A percentile compares a stretch with the other conserved stretches of the same genome.
These are phyloP conservation scores for Tetradesmus obliquus DNA, from an alignment of 139 green algal genomes.

Conservation along the genomic window DNA sequence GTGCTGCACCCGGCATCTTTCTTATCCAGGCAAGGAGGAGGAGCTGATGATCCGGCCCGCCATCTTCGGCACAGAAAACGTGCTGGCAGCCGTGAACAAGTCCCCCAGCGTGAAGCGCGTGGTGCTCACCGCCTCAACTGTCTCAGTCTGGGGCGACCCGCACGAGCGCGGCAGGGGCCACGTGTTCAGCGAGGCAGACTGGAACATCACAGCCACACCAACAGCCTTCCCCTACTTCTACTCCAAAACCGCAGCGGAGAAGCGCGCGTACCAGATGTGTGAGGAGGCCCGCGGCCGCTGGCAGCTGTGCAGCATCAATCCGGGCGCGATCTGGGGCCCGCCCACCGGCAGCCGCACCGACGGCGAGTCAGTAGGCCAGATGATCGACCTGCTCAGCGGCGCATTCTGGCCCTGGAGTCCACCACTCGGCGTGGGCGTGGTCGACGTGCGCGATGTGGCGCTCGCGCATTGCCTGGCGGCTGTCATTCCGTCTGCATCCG, in stretches of 20 bases:
- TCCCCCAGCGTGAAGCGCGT: constrained; percentile 61
- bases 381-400: constrained; percentile 52
- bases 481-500: constrained; percentile 22
- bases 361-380: constrained; percentile 52
- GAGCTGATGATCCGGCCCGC: constrained; percentile 60
- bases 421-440: constrained; percentile 34
- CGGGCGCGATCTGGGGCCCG: constrained; percentile 57
- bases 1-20: neutral
- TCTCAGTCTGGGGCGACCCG: constrained; percentile 48
- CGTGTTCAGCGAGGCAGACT: constrained; percentile 65
- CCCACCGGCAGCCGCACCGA: constrained; percentile 40
- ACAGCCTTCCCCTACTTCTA: constrained; percentile 50
- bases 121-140: constrained; percentile 70
- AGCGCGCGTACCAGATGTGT: constrained; percentile 57
- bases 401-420: constrained; percentile 50
- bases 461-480: constrained; percentile 65
- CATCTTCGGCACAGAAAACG: constrained; percentile 66
- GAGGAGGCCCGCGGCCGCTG: constrained; percentile 35
- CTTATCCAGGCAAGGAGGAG: constrained; percentile 28
- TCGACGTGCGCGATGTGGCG: constrained; percentile 71
- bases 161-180: constrained; percentile 51
- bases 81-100: constrained; percentile 64
- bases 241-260: constrained; percentile 62
- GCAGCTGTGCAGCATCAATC: constrained; percentile 58
- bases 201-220: constrained; percentile 46